Evolutionary conservation across 345 rosid species (phyloP), one percentile per base, ranked within the genome.

Genomic region (Rhizophora apiculata): DNA sequence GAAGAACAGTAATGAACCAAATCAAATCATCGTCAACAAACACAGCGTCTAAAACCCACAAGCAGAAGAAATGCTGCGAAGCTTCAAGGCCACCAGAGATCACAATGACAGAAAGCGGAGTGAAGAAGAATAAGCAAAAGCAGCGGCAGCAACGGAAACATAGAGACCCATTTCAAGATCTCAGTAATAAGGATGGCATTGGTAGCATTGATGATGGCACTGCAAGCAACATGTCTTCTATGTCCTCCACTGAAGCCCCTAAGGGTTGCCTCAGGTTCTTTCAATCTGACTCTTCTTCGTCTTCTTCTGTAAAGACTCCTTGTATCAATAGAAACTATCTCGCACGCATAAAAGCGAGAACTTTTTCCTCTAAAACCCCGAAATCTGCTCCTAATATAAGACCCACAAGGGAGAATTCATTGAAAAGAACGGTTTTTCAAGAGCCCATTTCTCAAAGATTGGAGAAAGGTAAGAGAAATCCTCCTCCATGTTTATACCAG

Each of bases 221-320:
- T 43, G 49, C 16, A 67, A 64, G 79, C 69, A 70, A 75, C 37
- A 64, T 73, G 68, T 65, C 84, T 72, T 69, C 82, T 64, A 57
- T 80, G 29, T 80, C 74, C 69, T 88, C 94, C 60, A 57, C 79
- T 61, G 98, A 90, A 82, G 80, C 89, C 26, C 86, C 93, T 0
- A 84, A 62, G 65, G 89, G 93, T 43, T 85, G 91, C 74, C 96
- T 89, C 87, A 84, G 89, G 88, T 91, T 86, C 75, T 81, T 89
- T 65, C 88, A 86, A 65, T 82, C 96, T 48, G 84, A 83, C 68
- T 80, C 87, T 46, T 71, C 83, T 43, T 43, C 49, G 2, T 73
- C 83, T 20, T 55, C 72, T 60, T 39, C 84, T 27, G 62, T 64
- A 1, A 82, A 78, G 72, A 67, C 84, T 11, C 76, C 81, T 24